phyloP scores from a whole-genome alignment of 331 rosid species.

The Dryas integrifolia region DNA sequence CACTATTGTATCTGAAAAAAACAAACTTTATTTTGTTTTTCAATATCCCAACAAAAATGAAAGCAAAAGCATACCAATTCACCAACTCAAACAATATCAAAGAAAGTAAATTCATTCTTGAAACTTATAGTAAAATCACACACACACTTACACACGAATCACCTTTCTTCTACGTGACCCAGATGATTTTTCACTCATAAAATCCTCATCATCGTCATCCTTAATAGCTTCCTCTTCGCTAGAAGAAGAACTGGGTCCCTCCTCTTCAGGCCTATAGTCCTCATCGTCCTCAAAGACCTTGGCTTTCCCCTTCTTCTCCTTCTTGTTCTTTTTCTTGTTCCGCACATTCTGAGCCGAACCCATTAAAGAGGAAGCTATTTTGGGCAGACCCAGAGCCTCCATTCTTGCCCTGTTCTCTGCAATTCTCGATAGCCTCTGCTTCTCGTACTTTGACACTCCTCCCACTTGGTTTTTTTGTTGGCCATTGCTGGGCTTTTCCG shows the following conservation, averaged over 20 bases:
- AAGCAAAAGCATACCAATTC: background rate
- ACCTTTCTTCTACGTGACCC: constrained; percentile 35
- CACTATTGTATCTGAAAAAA: background rate
- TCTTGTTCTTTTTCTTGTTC: constrained; percentile 4
- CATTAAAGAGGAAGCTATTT: constrained; percentile 55
- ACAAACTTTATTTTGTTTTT: background rate
- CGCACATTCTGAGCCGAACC: constrained; percentile 25
- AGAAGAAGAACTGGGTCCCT: constrained; percentile 37
- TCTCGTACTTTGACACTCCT: constrained; percentile 55
- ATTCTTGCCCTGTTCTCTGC: constrained; percentile 78
- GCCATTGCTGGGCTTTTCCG: constrained; percentile 10
- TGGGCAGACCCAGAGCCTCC: constrained; percentile 67
- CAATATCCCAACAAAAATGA: background rate
- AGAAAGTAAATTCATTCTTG: background rate
- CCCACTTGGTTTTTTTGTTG: background rate
- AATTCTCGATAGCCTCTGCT: constrained; percentile 69
- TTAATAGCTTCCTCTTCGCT: constrained; percentile 36
- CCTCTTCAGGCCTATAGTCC: constrained; percentile 63
- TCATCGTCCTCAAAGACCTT: constrained; percentile 50
- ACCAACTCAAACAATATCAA: background rate
- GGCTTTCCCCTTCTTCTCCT: constrained; percentile 36
- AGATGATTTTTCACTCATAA: constrained; percentile 30
- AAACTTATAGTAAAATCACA: background rate
- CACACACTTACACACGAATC: background rate
- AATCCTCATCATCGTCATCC: constrained; percentile 32